Conservation (phyloP, 805 yeast species). For the Saccharomycopsis sp. region DNA sequence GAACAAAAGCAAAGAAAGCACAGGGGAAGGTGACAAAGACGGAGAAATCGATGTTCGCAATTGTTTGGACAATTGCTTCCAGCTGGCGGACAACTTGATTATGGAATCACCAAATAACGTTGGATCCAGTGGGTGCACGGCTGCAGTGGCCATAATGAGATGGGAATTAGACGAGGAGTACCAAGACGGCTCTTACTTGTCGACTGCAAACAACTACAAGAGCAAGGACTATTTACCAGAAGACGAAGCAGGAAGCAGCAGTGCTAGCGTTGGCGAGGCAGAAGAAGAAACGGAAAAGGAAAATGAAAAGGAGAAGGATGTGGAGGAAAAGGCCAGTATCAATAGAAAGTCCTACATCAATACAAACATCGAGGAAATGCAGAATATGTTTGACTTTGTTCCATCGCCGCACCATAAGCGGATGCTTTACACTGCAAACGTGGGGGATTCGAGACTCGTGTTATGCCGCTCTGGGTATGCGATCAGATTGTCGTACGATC, state of each 20-base stretch:
- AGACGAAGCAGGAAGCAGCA: slow-evolving; percentile 5
- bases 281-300: too few species aligned
- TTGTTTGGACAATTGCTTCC: slow-evolving; percentile 59
- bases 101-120: slow-evolving; percentile 39
- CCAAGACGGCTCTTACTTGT: slow-evolving; percentile 15
- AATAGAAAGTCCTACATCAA: slow-evolving; percentile 17
- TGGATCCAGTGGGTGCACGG: slow-evolving; percentile 87
- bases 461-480: slow-evolving; percentile 69
- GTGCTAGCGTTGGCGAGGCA: not conserved
- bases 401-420: slow-evolving; percentile 48
- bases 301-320: not conserved
- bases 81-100: slow-evolving; percentile 65
- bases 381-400: slow-evolving; percentile 38
- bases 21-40: slow-evolving; percentile 30
- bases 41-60: slow-evolving; percentile 66
- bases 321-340: slow-evolving; percentile 1
- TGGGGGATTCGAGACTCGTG: slow-evolving; percentile 85
- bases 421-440: slow-evolving; percentile 87
- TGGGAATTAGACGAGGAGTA: slow-evolving; percentile 52
- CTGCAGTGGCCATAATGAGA: slow-evolving; percentile 83
- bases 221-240: slow-evolving; percentile 13
- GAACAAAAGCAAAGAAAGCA: not conserved
- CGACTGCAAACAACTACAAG: slow-evolving; percentile 16
- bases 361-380: slow-evolving; percentile 23
- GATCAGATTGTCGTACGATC: slow-evolving; percentile 80